Evolutionary conservation across 345 rosid genomes (phyloP).

Genomic region (Turritis glabra): DNA sequence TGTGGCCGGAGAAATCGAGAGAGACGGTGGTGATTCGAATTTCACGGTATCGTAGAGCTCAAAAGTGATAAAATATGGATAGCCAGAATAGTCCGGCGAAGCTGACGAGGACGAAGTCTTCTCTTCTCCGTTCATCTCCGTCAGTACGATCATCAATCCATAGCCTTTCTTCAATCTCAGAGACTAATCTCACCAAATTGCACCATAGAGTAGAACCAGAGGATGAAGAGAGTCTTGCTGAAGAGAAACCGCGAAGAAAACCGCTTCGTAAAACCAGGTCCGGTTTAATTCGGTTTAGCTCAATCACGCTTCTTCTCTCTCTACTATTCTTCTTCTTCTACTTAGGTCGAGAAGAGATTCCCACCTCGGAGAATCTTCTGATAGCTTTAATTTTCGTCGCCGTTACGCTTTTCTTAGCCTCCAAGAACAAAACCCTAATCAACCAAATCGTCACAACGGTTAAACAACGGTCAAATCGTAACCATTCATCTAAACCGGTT

Average conservation of each 20-base stretch:
- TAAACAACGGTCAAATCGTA: slow-evolving; percentile 28
- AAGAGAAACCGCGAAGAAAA: slow-evolving; percentile 31
- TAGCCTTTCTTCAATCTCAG: slow-evolving; percentile 59
- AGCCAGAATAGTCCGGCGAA: slow-evolving; percentile 53
- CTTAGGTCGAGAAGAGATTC: slow-evolving; percentile 51
- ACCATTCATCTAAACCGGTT: slow-evolving; percentile 47
- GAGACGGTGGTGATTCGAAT: slow-evolving; percentile 43
- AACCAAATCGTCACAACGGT: slow-evolving; percentile 41
- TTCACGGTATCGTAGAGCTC: slow-evolving; percentile 54
- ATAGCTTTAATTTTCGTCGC: slow-evolving; percentile 69
- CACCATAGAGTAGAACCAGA: slow-evolving; percentile 6
- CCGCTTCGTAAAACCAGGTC: slow-evolving; percentile 41
- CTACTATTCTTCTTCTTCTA: slow-evolving; percentile 53
- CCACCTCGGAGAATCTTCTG: slow-evolving; percentile 66
- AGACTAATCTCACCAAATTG: slow-evolving; percentile 45
- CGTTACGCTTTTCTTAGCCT: slow-evolving; percentile 64
- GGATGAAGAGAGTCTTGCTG: slow-evolving; percentile 11
- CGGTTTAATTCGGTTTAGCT: slow-evolving; percentile 49
- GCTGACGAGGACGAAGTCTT: slow-evolving; percentile 70
- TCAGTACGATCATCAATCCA: slow-evolving; percentile 81
- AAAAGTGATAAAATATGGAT: slow-evolving; percentile 45
- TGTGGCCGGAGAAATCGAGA: slow-evolving; percentile 47
- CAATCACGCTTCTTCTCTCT: slow-evolving; percentile 43
- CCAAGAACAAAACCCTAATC: slow-evolving; percentile 61
- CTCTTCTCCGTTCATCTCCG: slow-evolving; percentile 71